phyloP scores from a whole-genome alignment of 1,284 basidiomycete genomes.

The Ceraceosorus guamensis region DNA sequence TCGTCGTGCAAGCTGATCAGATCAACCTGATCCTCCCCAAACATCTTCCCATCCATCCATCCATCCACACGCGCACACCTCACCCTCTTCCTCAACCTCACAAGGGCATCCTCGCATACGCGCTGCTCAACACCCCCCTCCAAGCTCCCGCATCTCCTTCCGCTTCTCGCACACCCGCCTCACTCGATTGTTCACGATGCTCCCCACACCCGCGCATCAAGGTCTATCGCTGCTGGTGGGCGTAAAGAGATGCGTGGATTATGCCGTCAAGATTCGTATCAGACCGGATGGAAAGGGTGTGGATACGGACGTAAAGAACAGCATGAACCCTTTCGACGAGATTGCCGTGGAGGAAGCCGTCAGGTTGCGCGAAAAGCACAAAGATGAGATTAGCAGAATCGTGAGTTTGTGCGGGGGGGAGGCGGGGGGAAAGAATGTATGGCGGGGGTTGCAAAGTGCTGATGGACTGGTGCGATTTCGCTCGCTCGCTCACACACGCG shows the following conservation, averaged over 20 bases:
- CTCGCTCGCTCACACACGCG: neutral
- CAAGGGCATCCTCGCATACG: too few relatives aligned
- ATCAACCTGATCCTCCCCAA: too few relatives aligned
- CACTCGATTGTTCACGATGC: neutral
- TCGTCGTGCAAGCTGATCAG: too few relatives aligned
- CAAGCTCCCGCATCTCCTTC: too few relatives aligned
- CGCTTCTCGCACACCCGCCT: neutral
- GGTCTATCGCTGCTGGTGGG: neutral
- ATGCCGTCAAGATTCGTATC: constrained; percentile 47
- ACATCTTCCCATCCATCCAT: too few relatives aligned
- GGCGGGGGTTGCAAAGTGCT: neutral
- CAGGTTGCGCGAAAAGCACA: constrained; percentile 73
- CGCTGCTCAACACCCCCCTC: too few relatives aligned
- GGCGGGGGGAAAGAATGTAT: neutral
- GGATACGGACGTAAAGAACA: constrained; percentile 47
- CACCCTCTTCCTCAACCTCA: too few relatives aligned
- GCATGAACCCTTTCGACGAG: constrained; percentile 53
- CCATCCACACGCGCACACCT: too few relatives aligned
- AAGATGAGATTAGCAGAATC: constrained; percentile 51
- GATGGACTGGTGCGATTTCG: too few relatives aligned
- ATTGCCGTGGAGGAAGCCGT: constrained; percentile 92
- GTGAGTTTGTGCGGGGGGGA: constrained; percentile 16
- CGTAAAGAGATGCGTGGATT: neutral
- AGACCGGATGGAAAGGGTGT: constrained; percentile 47
- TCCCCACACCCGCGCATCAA: neutral